phyloP scores from a whole-genome alignment of 345 rosid genomes.

The Bretschneidera sinensis region DNA sequence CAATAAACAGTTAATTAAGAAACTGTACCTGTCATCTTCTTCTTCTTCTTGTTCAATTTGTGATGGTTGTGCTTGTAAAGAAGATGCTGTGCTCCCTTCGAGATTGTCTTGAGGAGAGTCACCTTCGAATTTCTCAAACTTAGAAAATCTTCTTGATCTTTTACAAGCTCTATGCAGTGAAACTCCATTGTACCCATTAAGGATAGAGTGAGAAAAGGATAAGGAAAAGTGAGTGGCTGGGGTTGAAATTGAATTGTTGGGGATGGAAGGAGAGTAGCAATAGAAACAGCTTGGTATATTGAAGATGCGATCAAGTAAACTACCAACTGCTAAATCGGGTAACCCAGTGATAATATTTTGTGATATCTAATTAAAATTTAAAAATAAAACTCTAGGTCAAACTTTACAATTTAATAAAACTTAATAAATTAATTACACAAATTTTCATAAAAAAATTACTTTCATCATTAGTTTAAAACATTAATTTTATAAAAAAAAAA shows the following conservation, averaged over 20 bases:
- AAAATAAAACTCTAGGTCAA: too few relatives aligned
- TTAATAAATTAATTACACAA: too few relatives aligned
- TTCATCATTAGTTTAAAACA: too few relatives aligned
- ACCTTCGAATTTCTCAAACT: slow-evolving; percentile 80
- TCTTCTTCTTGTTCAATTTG: slow-evolving; percentile 25
- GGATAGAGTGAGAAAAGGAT: slow-evolving; percentile 25
- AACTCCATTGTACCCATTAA: slow-evolving; percentile 22
- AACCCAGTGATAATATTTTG: neutral
- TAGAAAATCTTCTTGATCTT: slow-evolving; percentile 50
- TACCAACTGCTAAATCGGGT: slow-evolving; percentile 6
- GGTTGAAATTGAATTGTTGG: slow-evolving; percentile 20
- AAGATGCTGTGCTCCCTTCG: slow-evolving; percentile 34
- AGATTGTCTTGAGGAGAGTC: slow-evolving; percentile 36
- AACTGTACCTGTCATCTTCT: slow-evolving; percentile 58
- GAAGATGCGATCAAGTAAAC: slow-evolving; percentile 36
- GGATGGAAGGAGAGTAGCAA: slow-evolving; percentile 25
- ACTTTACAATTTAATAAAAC: too few relatives aligned
- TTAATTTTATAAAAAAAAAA: too few relatives aligned
- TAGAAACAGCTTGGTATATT: slow-evolving; percentile 44
- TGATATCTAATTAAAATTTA: too few relatives aligned
- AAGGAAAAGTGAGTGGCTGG: slow-evolving; percentile 38
- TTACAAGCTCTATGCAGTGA: slow-evolving; percentile 21
- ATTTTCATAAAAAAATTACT: too few relatives aligned
- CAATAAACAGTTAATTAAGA: neutral
- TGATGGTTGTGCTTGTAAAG: slow-evolving; percentile 16